These are phyloP conservation scores for Marasmius tenuissimus DNA, from an alignment of 1,284 basidiomycete genomes.

Conservation along the genomic window DNA sequence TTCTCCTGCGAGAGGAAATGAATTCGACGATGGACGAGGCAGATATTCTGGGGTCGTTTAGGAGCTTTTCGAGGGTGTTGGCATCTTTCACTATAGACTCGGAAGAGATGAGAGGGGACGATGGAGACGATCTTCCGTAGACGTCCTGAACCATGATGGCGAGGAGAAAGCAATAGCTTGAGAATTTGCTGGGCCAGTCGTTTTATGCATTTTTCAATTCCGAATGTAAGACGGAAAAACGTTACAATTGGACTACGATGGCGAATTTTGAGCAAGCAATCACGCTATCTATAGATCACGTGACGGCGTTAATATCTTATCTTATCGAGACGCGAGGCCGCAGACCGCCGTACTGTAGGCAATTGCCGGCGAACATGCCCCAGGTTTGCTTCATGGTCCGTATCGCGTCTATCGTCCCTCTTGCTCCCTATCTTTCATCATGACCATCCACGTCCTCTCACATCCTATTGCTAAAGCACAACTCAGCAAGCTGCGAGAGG, in stretches of 20 bases:
- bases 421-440: conserved; percentile 22
- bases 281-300: neutral
- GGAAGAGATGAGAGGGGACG: conserved; percentile 5
- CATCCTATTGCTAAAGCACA: conserved; percentile 77
- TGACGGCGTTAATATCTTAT: neutral
- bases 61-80: conserved; percentile 28
- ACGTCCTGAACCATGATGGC: conserved; percentile 7
- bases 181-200: neutral
- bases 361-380: neutral
- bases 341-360: neutral
- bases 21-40: conserved; percentile 70
- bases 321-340: neutral
- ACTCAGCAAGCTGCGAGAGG: conserved; percentile 68
- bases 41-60: conserved; percentile 44
- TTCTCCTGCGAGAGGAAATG: conserved; percentile 51
- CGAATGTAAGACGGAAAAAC: neutral
- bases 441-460: conserved; percentile 52
- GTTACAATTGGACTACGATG: neutral
- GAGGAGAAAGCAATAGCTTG: neutral
- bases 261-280: neutral
- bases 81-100: conserved; percentile 29
- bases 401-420: neutral
- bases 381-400: neutral
- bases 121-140: conserved; percentile 3
- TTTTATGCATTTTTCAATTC: neutral